A percentile compares a stretch with the other conserved stretches of the same genome.
Conservation (phyloP, 1,284 basidiomycete genomes). For the Cryptococcus maquisensis region DNA sequence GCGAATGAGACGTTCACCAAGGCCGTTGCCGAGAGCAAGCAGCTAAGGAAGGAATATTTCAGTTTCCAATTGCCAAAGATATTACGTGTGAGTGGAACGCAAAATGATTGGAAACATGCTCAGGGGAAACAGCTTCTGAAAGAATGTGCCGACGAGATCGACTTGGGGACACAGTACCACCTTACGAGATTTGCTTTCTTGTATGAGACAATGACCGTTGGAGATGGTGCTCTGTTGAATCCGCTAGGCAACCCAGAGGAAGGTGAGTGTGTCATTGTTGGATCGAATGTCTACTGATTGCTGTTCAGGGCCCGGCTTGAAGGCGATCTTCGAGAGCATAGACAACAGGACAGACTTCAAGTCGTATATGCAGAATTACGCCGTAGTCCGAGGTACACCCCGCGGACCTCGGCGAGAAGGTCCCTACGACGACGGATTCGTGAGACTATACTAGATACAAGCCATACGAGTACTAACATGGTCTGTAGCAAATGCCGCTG, state of each 20-base stretch:
- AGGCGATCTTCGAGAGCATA: conserved; percentile 80
- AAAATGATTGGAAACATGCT: background rate
- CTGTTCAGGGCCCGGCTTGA: conserved; percentile 65
- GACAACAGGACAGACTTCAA: conserved; percentile 95
- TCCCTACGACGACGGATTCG: conserved; percentile 79
- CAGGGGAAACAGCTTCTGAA: conserved; percentile 69
- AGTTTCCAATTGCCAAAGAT: conserved; percentile 94
- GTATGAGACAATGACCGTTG: conserved; percentile 83
- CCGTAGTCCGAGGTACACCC: conserved; percentile 67
- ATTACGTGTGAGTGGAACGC: conserved; percentile 64
- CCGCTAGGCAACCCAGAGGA: conserved; percentile 29
- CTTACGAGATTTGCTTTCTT: conserved; percentile 90
- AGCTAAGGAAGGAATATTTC: conserved; percentile 92
- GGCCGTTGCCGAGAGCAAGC: conserved; percentile 84
- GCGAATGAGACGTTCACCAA: conserved; percentile 87
- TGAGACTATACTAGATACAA: conserved; percentile 50
- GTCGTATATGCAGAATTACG: conserved; percentile 94
- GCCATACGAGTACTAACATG: background rate
- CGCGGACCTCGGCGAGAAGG: conserved; percentile 73
- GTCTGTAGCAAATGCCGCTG: conserved; percentile 8
- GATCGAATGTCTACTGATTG: background rate
- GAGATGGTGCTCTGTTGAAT: conserved; percentile 73
- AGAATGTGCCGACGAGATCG: conserved; percentile 92
- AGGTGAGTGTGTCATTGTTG: conserved; percentile 16
- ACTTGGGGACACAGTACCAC: conserved; percentile 95